Evolutionary conservation across 805 yeast species (phyloP), one percentile per base, ranked within the genome.

Genomic region (Wickerhamomyces hampshirensis): DNA sequence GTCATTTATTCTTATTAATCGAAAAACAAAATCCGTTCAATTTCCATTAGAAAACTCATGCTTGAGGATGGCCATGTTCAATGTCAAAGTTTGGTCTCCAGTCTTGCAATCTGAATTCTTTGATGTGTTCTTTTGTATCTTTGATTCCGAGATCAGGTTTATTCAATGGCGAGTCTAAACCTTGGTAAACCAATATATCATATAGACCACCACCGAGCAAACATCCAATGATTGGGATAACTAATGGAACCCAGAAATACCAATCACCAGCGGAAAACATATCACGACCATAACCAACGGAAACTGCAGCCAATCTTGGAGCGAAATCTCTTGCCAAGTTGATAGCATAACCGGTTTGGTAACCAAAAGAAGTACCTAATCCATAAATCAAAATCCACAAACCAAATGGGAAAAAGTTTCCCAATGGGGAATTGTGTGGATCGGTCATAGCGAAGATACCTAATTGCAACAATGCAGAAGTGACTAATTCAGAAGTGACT

Each of bases 301-400:
- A 56, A 27, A 62, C 59, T 14, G 74, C 55, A 24, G 74, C 75
- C 28, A 73, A 48, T 46, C 80, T 58, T 38, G 80, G 79, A 15
- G 71, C 75, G 34, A 73, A 59, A 55, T 73, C 80, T 57, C 80
- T 68, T 23, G 77, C 77, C 38, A 66, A 56, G 55, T 73, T 73
- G 48, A 73, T 55, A 28, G 77, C 78, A 46, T 69, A 69, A 14
- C 76, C 77, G n/a, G 79, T 73, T 49, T 69, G 69, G 52, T 60
- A 69, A 31, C 76, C 73, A 43, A 67, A 59, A 9, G 72, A 54
- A n/a, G 71, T 60, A 50, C 75, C 77, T 31, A 73, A 48, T 31
- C 65, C 64, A 38, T 55, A 63, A 33, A 73, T 65, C 42, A 70
- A 53, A 31, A 73, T 46, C 41, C 68, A 68, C 23, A 73, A 51